These are phyloP conservation scores for Syncephalis fuscata DNA, from an alignment of 371 early-diverging fungal species.

Conservation along the genomic window DNA sequence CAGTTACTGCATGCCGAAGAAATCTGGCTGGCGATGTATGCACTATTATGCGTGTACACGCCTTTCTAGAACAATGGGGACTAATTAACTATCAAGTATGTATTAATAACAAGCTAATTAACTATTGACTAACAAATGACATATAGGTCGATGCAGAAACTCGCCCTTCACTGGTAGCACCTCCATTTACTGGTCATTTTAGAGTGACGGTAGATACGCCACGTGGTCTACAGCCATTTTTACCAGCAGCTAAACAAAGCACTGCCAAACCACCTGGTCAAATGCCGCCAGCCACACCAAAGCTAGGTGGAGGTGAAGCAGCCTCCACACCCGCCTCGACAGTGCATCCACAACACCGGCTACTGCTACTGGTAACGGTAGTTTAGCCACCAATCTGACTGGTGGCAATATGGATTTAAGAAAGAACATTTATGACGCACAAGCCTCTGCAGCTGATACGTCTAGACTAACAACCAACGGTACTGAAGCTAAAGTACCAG, in stretches of 20 bases:
- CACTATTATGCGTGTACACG: conserved; percentile 92
- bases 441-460: conserved; percentile 7
- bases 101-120: background rate
- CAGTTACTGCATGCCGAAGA: conserved; percentile 90
- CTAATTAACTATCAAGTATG: conserved; percentile 93
- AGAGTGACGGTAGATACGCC: conserved; percentile 91
- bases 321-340: background rate
- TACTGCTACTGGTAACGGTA: background rate
- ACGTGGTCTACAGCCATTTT: conserved; percentile 75
- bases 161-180: conserved; percentile 82
- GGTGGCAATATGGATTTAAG: conserved; percentile 15
- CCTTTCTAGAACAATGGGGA: conserved; percentile 98
- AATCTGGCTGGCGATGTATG: conserved; percentile 95
- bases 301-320: background rate
- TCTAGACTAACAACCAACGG: conserved; percentile 8
- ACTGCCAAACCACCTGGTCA: background rate
- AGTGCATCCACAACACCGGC: background rate
- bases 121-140: background rate
- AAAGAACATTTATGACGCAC: conserved; percentile 30
- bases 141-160: conserved; percentile 73
- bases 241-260: conserved; percentile 20
- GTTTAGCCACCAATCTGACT: background rate
- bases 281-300: background rate
- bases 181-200: conserved; percentile 93
- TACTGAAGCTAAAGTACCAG: conserved; percentile 11